These are phyloP conservation scores for Chaetomiaceae sp. DNA, from an alignment of 2,329 filamentous ascomycete species.

Conservation along the genomic window DNA sequence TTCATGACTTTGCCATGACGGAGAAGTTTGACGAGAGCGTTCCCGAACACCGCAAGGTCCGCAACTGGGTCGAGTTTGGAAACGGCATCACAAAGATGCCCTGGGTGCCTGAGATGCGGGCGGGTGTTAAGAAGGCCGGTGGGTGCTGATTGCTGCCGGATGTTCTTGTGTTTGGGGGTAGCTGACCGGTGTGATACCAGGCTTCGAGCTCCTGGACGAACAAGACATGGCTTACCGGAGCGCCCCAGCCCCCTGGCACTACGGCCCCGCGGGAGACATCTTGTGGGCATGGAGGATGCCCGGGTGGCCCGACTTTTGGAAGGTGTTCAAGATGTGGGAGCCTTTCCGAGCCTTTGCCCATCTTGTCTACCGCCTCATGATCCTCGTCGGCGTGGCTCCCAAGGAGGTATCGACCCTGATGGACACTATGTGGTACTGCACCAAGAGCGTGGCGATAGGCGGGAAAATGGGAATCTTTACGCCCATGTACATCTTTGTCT, in stretches of 20 bases:
- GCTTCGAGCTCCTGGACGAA: conserved; percentile 62
- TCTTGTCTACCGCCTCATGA: conserved; percentile 9
- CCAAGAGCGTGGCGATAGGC: conserved; percentile 10
- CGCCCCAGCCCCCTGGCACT: conserved; percentile 69
- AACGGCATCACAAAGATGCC: conserved; percentile 78
- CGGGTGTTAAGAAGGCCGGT: conserved; percentile 61
- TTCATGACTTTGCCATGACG: conserved; percentile 80
- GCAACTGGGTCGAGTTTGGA: conserved; percentile 71
- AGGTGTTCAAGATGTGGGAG: conserved; percentile 19
- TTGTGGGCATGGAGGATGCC: conserved; percentile 14
- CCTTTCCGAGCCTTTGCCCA: conserved; percentile 12
- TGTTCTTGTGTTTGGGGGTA: not conserved
- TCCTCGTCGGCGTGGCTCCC: conserved; percentile 9
- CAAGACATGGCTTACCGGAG: conserved; percentile 66
- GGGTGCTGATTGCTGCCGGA: not conserved
- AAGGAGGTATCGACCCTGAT: conserved; percentile 14
- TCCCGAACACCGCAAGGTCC: conserved; percentile 62
- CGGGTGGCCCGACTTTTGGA: conserved; percentile 21
- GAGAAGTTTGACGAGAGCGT: conserved; percentile 68
- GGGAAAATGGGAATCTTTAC: conserved; percentile 20
- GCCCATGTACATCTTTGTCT: conserved; percentile 21
- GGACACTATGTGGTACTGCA: conserved; percentile 23
- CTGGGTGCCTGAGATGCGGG: conserved; percentile 60
- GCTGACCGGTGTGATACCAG: not conserved
- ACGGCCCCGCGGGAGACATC: conserved; percentile 19